Conservation (phyloP, 2,329 filamentous ascomycete species). For the Fusarium lyarnte region DNA sequence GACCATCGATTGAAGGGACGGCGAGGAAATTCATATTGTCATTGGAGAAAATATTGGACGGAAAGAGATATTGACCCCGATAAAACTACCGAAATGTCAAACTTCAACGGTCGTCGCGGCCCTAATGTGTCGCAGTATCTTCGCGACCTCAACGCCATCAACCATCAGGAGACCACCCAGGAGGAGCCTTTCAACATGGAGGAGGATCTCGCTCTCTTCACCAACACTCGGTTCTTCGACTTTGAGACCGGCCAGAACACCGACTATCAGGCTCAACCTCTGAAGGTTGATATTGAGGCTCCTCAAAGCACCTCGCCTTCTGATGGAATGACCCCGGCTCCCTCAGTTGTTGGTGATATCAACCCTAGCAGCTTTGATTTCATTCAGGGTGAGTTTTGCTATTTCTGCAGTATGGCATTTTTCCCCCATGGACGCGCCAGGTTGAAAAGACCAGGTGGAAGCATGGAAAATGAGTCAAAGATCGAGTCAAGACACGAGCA, state of each 20-base stretch:
- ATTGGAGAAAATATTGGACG: background rate
- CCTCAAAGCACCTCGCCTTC: slow-evolving; percentile 47
- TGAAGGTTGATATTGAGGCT: slow-evolving; percentile 54
- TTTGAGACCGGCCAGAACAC: slow-evolving; percentile 73
- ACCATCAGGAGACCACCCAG: slow-evolving; percentile 64
- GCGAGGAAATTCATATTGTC: slow-evolving; percentile 14
- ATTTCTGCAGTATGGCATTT: background rate
- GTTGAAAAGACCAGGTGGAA: background rate
- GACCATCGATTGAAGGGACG: slow-evolving; percentile 4
- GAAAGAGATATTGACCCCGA: background rate
- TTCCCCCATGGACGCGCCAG: background rate
- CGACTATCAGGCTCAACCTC: slow-evolving; percentile 62
- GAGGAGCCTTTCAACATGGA: slow-evolving; percentile 72
- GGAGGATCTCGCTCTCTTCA: slow-evolving; percentile 80
- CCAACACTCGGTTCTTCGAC: slow-evolving; percentile 84
- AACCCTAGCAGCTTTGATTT: slow-evolving; percentile 57
- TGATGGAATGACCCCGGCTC: slow-evolving; percentile 52
- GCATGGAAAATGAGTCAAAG: background rate
- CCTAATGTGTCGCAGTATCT: slow-evolving; percentile 93
- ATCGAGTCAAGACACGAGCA: background rate
- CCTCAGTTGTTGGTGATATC: slow-evolving; percentile 58
- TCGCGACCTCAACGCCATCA: slow-evolving; percentile 81
- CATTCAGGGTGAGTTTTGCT: slow-evolving; percentile 57
- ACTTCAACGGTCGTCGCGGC: slow-evolving; percentile 78
- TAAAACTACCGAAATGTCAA: slow-evolving; percentile 65